Evolutionary conservation across 2,329 filamentous ascomycete species (phyloP).

Genomic region (Penicillium sp.): DNA sequence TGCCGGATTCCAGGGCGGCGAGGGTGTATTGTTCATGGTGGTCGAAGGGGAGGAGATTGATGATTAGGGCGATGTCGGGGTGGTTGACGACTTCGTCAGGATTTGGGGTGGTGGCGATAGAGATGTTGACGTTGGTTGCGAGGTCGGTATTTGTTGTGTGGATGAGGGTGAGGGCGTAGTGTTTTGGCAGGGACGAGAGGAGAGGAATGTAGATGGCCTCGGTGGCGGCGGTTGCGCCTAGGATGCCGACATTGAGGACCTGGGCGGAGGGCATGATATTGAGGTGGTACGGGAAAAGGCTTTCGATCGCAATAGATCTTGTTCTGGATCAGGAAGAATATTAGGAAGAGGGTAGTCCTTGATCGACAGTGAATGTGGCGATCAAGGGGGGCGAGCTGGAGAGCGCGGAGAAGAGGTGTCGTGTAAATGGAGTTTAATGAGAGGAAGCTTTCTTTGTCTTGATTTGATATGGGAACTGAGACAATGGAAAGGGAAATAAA

Average conservation of each 20-base stretch:
- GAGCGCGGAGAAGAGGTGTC: neutral
- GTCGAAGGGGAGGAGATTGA: conserved; percentile 61
- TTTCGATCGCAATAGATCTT: neutral
- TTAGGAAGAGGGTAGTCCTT: no score
- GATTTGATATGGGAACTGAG: neutral
- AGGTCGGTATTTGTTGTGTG: conserved; percentile 46
- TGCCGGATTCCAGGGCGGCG: conserved; percentile 56
- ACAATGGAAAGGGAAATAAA: neutral
- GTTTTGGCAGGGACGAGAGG: conserved; percentile 46
- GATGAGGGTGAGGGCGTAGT: conserved; percentile 54
- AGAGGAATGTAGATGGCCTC: conserved; percentile 60
- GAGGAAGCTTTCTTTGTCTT: neutral
- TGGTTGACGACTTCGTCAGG: conserved; percentile 56
- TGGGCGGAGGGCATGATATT: conserved; percentile 22
- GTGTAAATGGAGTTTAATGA: neutral
- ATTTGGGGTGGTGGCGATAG: conserved; percentile 39
- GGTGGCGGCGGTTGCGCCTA: conserved; percentile 49
- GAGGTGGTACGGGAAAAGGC: neutral
- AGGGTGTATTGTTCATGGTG: conserved; percentile 59
- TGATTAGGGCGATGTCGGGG: conserved; percentile 43
- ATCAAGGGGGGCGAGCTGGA: neutral
- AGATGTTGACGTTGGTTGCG: conserved; percentile 21
- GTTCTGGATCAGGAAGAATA: no score
- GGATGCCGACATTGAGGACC: conserved; percentile 40
- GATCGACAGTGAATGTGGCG: neutral